Percentiles rank a stretch among this genome's conserved stretches.
Evolutionary conservation across 2,329 filamentous ascomycete species (phyloP).

Genomic region (Hortaea werneckii): DNA sequence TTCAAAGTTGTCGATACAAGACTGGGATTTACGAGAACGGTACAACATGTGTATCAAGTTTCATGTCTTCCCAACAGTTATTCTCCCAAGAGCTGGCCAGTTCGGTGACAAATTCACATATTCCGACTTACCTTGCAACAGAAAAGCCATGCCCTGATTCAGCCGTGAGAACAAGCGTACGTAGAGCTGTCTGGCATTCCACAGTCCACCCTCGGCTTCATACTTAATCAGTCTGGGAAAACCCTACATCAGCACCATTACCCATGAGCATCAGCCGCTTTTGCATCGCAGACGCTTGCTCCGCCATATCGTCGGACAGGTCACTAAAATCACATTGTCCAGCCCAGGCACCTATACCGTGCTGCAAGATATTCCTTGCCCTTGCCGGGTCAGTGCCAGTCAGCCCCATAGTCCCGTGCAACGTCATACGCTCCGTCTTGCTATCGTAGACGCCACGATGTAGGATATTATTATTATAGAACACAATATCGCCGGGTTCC

Average conservation of each 20-base stretch:
- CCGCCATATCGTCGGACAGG: constrained; percentile 30
- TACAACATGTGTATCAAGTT: too few species aligned
- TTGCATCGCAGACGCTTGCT: constrained; percentile 54
- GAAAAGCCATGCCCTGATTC: too few species aligned
- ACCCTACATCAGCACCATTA: constrained; percentile 52
- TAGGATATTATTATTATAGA: constrained; percentile 85
- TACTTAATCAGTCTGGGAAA: constrained; percentile 44
- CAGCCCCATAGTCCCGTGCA: constrained; percentile 64
- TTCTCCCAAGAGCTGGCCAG: too few species aligned
- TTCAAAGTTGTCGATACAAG: too few species aligned
- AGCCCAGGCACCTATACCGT: constrained; percentile 61
- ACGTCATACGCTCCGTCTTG: constrained; percentile 53
- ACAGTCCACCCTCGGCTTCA: background rate
- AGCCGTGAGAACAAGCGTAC: too few species aligned
- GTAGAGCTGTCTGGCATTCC: background rate
- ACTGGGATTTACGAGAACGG: too few species aligned
- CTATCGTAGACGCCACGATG: constrained; percentile 59
- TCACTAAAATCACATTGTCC: constrained; percentile 45
- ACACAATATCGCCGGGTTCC: constrained; percentile 66
- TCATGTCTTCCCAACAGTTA: too few species aligned
- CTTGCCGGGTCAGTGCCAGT: constrained; percentile 44
- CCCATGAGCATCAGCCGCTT: constrained; percentile 53
- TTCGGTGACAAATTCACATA: too few species aligned
- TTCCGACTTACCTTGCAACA: too few species aligned
- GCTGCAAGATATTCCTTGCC: constrained; percentile 65